phyloP scores from a whole-genome alignment of 768 basidiomycete species.

The Serendipita sp. region DNA sequence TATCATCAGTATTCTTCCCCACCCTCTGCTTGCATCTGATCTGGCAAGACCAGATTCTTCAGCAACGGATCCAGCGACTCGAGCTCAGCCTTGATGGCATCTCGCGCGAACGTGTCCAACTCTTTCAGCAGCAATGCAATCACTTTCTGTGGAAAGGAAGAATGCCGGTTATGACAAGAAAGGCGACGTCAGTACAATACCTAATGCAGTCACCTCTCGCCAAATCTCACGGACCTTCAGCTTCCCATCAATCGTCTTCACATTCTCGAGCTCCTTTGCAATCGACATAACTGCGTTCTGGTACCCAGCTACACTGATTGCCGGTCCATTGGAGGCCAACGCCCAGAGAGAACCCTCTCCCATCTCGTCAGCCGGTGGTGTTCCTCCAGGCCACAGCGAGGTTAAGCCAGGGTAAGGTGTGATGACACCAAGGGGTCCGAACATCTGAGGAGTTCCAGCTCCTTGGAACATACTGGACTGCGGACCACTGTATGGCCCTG shows the following conservation, averaged over 20 bases:
- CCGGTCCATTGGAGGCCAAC: slow-evolving; percentile 1
- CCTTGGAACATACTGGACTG: neutral
- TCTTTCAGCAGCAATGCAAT: slow-evolving; percentile 66
- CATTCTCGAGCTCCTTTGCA: slow-evolving; percentile 43
- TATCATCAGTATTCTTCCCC: neutral
- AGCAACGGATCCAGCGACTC: slow-evolving; percentile 66
- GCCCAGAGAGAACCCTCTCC: slow-evolving; percentile 11
- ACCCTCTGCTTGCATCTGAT: slow-evolving; percentile 3
- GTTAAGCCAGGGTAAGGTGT: slow-evolving; percentile 71
- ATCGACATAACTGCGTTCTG: neutral
- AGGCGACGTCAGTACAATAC: neutral
- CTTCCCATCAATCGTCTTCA: slow-evolving; percentile 66
- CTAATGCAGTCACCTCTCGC: neutral
- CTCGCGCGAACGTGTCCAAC: slow-evolving; percentile 64
- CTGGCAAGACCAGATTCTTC: slow-evolving; percentile 29
- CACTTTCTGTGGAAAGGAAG: slow-evolving; percentile 47
- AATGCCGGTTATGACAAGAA: neutral
- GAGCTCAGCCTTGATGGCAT: slow-evolving; percentile 67
- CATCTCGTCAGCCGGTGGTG: slow-evolving; percentile 15
- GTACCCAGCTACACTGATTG: neutral
- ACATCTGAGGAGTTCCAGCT: slow-evolving; percentile 39
- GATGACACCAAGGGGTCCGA: slow-evolving; percentile 52
- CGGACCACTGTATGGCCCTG: neutral
- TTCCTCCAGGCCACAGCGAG: slow-evolving; percentile 43
- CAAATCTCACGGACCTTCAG: slow-evolving; percentile 45